Conservation (phyloP, 164 flowering plant species). For the Akebia trifoliata region DNA sequence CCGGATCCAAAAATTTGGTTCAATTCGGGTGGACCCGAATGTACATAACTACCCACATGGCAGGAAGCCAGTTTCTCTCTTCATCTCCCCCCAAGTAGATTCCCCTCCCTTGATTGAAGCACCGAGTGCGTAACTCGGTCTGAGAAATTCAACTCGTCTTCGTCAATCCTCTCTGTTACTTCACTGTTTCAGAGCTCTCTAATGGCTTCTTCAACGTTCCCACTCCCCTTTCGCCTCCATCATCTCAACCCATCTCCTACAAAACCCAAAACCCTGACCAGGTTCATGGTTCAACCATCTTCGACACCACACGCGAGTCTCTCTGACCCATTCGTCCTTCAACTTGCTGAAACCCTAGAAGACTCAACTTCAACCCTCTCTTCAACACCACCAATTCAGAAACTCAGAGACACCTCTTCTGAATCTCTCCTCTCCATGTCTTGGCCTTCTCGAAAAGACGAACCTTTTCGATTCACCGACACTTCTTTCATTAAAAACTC, state of each 20-base stretch:
- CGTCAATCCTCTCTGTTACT: neutral
- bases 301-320: slow-evolving; percentile 28
- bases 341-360: slow-evolving; percentile 80
- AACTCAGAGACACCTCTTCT: slow-evolving; percentile 62
- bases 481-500: slow-evolving; percentile 60
- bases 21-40: no score
- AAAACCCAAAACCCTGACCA: slow-evolving; percentile 15
- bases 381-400: slow-evolving; percentile 43
- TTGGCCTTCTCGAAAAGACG: slow-evolving; percentile 84
- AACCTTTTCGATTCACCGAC: slow-evolving; percentile 81
- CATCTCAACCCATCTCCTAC: neutral
- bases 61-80: no score
- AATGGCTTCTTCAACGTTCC: slow-evolving; percentile 10
- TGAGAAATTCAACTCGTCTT: no score
- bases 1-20: no score
- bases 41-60: no score
- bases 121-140: no score
- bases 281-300: neutral
- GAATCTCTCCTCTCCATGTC: slow-evolving; percentile 58
- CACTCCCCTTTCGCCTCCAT: slow-evolving; percentile 1
- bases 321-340: slow-evolving; percentile 82
- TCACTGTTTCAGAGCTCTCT: no score
- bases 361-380: slow-evolving; percentile 41
- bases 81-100: no score
- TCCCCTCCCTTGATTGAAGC: no score